Base-by-base conservation (phyloP, 2,329 filamentous ascomycete genomes). In the Hypoxylon sp. region DNA sequence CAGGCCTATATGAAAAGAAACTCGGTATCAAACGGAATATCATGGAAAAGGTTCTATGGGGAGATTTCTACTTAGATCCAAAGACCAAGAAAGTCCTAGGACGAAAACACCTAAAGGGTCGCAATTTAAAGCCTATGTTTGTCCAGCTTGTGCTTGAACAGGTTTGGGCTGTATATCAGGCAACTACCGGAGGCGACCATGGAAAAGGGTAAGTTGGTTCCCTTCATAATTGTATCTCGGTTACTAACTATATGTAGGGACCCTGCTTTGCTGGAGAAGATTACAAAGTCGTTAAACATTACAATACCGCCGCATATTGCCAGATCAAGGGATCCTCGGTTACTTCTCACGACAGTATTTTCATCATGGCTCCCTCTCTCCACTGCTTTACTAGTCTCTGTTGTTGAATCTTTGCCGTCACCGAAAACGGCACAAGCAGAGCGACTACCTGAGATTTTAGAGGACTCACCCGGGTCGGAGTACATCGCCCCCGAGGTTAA, bases 41-140 rank as follows among this genome's bases (percentile, higher is more conserved):
- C 0, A 87, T 99, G 77, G 94, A 99, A 80, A 98, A 96, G 78
- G 94, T 98, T 0, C 86, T 99, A 0, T 99, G 96, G 96, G 96
- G 96, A 50, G 95, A 94, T 78, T 99, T 93, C 79, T 99, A 98
- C 80, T 84, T 99, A 48, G 96, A 99, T 76, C 94, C 96, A 5
- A 99, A 98, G 81, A 97, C 94, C 0, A 99, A 97, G 80, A 93
- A 97, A 77, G 91, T 99, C 0, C 84, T 99, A 5, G 92, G 91
- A 0, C 88, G 91, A 29, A 98, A 97, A 80, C 96, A 99, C 83
- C 84, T 99, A 55, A 98, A 97, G 78, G 96, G 96, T 3, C 88
- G 96, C 51, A 89, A 91, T 66, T 83, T 99, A 69, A 99, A 98
- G 81, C 96, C 96, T 8, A 94, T 99, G 88, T 99, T 99, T 79